Conservation (phyloP, 768 basidiomycete species). For the Neoboletus brunneissimus region DNA sequence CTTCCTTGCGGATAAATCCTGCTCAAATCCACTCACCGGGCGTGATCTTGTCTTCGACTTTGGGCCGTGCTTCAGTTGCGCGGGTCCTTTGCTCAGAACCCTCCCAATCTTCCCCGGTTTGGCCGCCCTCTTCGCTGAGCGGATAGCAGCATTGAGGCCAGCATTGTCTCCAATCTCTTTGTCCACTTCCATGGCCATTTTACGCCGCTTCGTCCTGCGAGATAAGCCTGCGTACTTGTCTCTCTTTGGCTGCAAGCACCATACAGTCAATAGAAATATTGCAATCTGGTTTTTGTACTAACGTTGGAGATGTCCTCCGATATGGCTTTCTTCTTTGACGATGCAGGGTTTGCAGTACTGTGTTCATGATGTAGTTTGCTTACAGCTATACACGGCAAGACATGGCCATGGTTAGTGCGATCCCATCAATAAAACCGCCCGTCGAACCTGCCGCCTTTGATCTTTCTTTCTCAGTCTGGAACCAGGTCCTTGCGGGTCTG, state of each 20-base stretch:
- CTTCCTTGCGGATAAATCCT: conserved; percentile 51
- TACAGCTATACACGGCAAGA: conserved; percentile 44
- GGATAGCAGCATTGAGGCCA: conserved; percentile 70
- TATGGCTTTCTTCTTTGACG: conserved; percentile 38
- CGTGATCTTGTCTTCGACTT: conserved; percentile 31
- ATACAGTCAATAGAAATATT: conserved; percentile 4
- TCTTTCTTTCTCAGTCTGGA: conserved; percentile 87
- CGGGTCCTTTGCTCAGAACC: conserved; percentile 37
- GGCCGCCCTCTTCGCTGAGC: conserved; percentile 78
- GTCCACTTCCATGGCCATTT: conserved; percentile 81
- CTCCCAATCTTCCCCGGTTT: conserved; percentile 75
- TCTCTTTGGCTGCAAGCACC: conserved; percentile 56
- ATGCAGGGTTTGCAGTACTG: conserved; percentile 40
- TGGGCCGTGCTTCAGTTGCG: conserved; percentile 35
- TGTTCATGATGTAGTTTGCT: conserved; percentile 76
- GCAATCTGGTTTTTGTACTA: conserved; percentile 5
- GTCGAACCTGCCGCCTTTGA: conserved; percentile 67
- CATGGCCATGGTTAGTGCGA: conserved; percentile 1
- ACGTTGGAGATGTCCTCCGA: conserved; percentile 42
- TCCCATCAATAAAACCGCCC: neutral
- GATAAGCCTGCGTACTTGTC: conserved; percentile 81
- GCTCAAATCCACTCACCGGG: conserved; percentile 49
- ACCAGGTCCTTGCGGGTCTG: conserved; percentile 97
- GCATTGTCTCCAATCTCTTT: conserved; percentile 54
- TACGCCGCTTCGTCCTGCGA: conserved; percentile 84